Percentiles rank a stretch among this genome's conserved stretches.
Evolutionary conservation across 257 asterid species (phyloP).

Genomic region (Nicotiana knightiana): DNA sequence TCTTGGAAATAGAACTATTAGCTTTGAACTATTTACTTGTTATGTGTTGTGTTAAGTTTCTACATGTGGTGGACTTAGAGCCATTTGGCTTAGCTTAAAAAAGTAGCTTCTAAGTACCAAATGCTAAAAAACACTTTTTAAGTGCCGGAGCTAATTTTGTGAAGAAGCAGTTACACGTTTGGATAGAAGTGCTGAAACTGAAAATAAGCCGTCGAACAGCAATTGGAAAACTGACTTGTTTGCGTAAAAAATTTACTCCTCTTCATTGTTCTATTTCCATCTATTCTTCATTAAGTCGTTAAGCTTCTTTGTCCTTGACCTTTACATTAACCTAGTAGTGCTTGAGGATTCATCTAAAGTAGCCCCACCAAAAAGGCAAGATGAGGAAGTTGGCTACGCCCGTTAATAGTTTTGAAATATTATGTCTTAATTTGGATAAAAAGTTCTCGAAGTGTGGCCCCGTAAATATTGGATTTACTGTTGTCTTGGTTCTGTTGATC

Average conservation of each 20-base stretch:
- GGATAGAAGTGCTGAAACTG: too few relatives aligned
- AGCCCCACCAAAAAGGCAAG: not conserved
- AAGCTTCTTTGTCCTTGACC: not conserved
- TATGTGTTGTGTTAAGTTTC: not conserved
- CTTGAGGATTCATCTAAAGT: constrained; percentile 2
- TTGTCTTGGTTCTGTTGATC: not conserved
- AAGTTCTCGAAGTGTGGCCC: not conserved
- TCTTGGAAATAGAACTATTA: not conserved
- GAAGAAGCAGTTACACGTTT: too few relatives aligned
- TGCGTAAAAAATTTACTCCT: not conserved
- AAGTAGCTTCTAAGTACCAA: too few relatives aligned
- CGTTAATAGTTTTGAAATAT: not conserved
- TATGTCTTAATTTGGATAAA: not conserved
- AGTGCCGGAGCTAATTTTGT: too few relatives aligned
- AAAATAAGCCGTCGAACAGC: not conserved
- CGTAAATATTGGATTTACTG: not conserved
- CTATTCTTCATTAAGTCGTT: not conserved
- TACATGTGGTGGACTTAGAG: not conserved
- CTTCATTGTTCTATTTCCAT: not conserved
- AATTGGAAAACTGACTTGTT: not conserved
- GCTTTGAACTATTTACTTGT: not conserved
- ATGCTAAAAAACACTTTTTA: too few relatives aligned
- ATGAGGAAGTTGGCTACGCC: not conserved
- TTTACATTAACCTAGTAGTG: not conserved
- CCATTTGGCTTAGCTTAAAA: too few relatives aligned